Evolutionary conservation across 306 rosid species (phyloP).

Genomic region (Quercus parvula): DNA sequence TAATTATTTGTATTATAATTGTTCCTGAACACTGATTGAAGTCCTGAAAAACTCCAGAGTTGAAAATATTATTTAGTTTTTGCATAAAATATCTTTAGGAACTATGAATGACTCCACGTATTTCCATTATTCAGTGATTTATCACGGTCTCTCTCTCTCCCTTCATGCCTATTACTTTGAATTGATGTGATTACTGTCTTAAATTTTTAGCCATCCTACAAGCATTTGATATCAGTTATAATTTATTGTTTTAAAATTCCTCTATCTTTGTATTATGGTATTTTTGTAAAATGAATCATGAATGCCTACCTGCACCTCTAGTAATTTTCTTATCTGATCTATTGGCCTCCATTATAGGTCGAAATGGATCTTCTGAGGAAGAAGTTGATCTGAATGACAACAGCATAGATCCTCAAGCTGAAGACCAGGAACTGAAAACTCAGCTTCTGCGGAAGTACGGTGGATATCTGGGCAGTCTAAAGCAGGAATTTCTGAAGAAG

Average conservation of each 20-base stretch:
- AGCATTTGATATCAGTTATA: background rate
- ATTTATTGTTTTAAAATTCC: background rate
- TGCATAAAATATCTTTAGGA: background rate
- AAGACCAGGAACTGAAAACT: slow-evolving; percentile 41
- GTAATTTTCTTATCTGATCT: background rate
- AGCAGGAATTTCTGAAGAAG: slow-evolving; percentile 48
- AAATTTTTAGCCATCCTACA: background rate
- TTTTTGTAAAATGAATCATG: background rate
- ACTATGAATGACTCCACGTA: background rate
- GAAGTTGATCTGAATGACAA: slow-evolving; percentile 19
- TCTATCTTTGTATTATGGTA: background rate
- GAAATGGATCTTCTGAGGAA: slow-evolving; percentile 24
- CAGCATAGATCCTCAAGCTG: slow-evolving; percentile 35
- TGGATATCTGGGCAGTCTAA: slow-evolving; percentile 44
- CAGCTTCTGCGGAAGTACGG: slow-evolving; percentile 46
- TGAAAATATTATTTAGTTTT: background rate
- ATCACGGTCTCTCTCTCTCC: no score
- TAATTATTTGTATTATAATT: background rate
- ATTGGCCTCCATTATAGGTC: slow-evolving; percentile 12
- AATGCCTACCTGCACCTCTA: background rate
- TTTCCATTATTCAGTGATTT: background rate
- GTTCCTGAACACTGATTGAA: background rate
- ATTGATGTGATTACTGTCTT: background rate
- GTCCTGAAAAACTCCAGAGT: background rate
- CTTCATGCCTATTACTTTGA: background rate